Percentiles rank a stretch among this genome's conserved stretches.
phyloP scores from a whole-genome alignment of 2,329 filamentous ascomycete species.

The Colletotrichum lini region DNA sequence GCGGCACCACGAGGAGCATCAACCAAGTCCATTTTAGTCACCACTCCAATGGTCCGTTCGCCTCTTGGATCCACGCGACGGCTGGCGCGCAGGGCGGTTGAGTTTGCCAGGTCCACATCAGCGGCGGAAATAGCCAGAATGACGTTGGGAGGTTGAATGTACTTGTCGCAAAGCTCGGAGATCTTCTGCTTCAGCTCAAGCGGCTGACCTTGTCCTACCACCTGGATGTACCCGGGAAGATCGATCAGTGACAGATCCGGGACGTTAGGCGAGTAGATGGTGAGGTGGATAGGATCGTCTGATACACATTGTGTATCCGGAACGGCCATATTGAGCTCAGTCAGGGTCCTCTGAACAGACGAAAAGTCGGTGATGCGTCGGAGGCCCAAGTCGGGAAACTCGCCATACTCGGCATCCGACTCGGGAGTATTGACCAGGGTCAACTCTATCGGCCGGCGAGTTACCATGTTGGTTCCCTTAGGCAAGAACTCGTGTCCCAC shows the following conservation, averaged over 20 bases:
- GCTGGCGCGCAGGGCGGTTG: slow-evolving; percentile 90
- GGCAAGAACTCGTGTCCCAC: slow-evolving; percentile 98
- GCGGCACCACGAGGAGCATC: slow-evolving; percentile 83
- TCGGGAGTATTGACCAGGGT: slow-evolving; percentile 96
- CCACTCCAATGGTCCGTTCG: slow-evolving; percentile 97
- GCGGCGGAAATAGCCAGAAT: slow-evolving; percentile 98
- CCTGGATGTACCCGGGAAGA: slow-evolving; percentile 96
- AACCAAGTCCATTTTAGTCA: slow-evolving; percentile 99
- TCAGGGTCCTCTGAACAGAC: slow-evolving; percentile 92
- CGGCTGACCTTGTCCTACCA: slow-evolving; percentile 91
- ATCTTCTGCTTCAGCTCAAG: slow-evolving; percentile 95
- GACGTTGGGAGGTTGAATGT: slow-evolving; percentile 95
- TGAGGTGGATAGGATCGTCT: slow-evolving; percentile 95
- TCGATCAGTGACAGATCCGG: slow-evolving; percentile 97
- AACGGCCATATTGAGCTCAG: slow-evolving; percentile 94
- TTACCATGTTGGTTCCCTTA: slow-evolving; percentile 99
- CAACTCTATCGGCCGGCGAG: slow-evolving; percentile 92
- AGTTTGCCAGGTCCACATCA: slow-evolving; percentile 97
- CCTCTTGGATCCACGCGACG: slow-evolving; percentile 93
- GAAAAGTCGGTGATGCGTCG: slow-evolving; percentile 93
- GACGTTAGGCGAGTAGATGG: slow-evolving; percentile 95
- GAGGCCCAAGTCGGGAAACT: slow-evolving; percentile 92
- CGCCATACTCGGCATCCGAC: slow-evolving; percentile 89
- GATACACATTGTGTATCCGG: slow-evolving; percentile 93
- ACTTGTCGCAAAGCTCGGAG: slow-evolving; percentile 95